These are phyloP conservation scores for Marasmius tenuissimus DNA, from an alignment of 1,284 basidiomycete species.

Conservation along the genomic window DNA sequence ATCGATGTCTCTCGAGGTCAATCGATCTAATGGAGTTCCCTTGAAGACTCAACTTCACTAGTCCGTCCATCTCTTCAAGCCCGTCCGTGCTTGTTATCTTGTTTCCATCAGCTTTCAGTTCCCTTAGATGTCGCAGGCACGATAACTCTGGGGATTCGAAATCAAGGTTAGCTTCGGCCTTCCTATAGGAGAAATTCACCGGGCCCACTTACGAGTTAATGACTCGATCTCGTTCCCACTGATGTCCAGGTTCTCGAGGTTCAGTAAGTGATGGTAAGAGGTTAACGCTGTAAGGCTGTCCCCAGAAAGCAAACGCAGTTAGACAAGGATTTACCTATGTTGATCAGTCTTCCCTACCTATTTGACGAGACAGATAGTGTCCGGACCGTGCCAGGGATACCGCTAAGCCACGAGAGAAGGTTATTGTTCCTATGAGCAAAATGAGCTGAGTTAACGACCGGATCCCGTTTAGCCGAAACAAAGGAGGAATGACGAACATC, in stretches of 20 bases:
- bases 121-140: slow-evolving; percentile 82
- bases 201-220: slow-evolving; percentile 67
- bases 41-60: slow-evolving; percentile 83
- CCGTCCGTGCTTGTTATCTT: slow-evolving; percentile 77
- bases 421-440: slow-evolving; percentile 68
- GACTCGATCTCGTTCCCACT: slow-evolving; percentile 90
- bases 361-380: slow-evolving; percentile 83
- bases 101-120: slow-evolving; percentile 88
- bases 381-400: slow-evolving; percentile 76
- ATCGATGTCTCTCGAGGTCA: slow-evolving; percentile 65
- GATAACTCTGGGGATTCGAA: slow-evolving; percentile 61
- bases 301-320: slow-evolving; percentile 4
- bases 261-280: slow-evolving; percentile 85
- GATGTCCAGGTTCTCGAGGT: slow-evolving; percentile 89
- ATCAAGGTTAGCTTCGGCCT: not conserved
- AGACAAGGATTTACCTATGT: slow-evolving; percentile 1
- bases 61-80: slow-evolving; percentile 74
- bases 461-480: not conserved
- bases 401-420: slow-evolving; percentile 84
- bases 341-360: slow-evolving; percentile 40
- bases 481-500: slow-evolving; percentile 54
- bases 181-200: slow-evolving; percentile 11
- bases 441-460: not conserved
- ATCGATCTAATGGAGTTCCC: slow-evolving; percentile 72
- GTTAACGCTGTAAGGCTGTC: slow-evolving; percentile 80